Base-by-base conservation (phyloP, 345 rosid genomes). In the Pelargonium nanum region DNA sequence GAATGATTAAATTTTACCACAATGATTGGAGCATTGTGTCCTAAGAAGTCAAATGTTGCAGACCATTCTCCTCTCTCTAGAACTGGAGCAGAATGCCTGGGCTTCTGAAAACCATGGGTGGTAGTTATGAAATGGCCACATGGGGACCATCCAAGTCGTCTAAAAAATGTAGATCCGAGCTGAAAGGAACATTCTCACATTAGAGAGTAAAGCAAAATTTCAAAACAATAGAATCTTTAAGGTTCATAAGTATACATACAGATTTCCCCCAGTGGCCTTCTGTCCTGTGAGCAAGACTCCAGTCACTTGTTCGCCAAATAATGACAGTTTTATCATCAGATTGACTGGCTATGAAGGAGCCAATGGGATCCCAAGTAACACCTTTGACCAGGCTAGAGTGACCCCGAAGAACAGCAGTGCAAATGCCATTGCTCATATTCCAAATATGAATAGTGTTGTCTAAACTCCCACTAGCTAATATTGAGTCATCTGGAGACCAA, bases 81-180 rank as follows among this genome's bases (percentile, higher is more conserved):
- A 74, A 94, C 99, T 28, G 99, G 99, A 54, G 97, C 99, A 70
- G 99, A 94, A 81, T 94, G 99, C 84, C 92, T 88, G 22, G 99
- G 99, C 76, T 90, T 94, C 81, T 94, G 99, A 80, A 74, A 94
- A 68, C 99, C 99, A 63, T 94, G 96, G 64, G 99, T 94, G 15
- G 97, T 94, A 48, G 99, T 90, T 73, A 94, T 78, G 69, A 86
- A 94, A 78, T 90, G 99, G 52, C 99, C 99, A 77, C 99, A 94
- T 1, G 99, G 97, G 22, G 99, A 94, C 97, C 99, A 94, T 44
- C 96, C 97, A 68, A 94, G 96, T 62, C 99, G 87, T 80, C 99
- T 83, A 76, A 94, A 94, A 77, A 94, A 94, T 20, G 99, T 94
- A 62, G 97, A 90, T 32, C 99, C 97, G 40, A 94, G 90, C 97